Base-by-base conservation (phyloP, 2,329 filamentous ascomycete species). In the Aspergillus uvarum region DNA sequence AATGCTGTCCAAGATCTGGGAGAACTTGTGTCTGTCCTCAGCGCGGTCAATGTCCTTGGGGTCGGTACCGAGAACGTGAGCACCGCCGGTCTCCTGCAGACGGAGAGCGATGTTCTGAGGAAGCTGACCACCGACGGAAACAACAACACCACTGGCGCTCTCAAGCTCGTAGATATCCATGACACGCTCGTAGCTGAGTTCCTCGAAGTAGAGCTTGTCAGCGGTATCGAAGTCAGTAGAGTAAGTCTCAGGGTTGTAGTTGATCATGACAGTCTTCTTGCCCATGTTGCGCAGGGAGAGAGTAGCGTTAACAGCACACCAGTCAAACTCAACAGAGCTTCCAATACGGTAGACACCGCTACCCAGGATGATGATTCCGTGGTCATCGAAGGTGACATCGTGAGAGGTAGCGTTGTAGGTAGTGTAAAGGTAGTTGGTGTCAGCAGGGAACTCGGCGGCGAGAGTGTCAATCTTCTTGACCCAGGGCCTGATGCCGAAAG, bases 121-220 rank as follows among this genome's bases (percentile, higher is more conserved):
- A 61, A 98, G 85, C 79, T 99, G 95, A 48, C 95, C 95, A 72
- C 95, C 95, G 11, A 98, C 92, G 60, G 92, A 97, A 7, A 98
- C 94, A 4, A 98, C 93, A 26, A 98, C 92, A 68, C 93, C 94
- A 56, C 83, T 87, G 6, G 93, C 88, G 60, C 82, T 82, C 78
- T 98, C 95, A 16, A 98, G 85, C 77, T 98, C 95, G 76, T 97
- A 97, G 66, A 98, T 98, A 76, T 99, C 95, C 92, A 98, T 96
- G 10, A 98, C 94, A 73, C 94, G 89, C 81, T 98, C 95, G 75
- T 97, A 98, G 77, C 89, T 95, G 57, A 98, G 80, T 78, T 99
- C 95, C 70, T 98, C 95, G 66, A 99, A 99, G 80, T 98, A 99
- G 5, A 99, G 85, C 70, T 88, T 92, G 70, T 98, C 94, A 8